phyloP scores from a whole-genome alignment of 2,329 filamentous ascomycete genomes.

The Monilinia vaccinii-corymbosi region DNA sequence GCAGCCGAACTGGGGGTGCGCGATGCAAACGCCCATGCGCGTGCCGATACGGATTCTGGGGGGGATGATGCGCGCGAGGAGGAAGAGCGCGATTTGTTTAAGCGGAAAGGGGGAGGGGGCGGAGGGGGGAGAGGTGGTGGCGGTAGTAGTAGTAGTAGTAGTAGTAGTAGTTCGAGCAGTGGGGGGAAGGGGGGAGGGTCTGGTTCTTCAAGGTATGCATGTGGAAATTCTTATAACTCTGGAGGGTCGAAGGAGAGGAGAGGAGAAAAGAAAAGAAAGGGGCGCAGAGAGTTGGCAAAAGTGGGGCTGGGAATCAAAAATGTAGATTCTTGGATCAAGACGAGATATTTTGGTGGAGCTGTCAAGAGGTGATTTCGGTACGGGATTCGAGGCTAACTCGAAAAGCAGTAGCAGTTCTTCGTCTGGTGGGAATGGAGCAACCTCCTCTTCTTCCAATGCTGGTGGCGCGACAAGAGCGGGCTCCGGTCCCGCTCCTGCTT shows the following conservation, averaged over 20 bases:
- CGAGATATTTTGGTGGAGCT: not conserved
- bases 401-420: conserved; percentile 10
- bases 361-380: not conserved
- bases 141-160: too few relatives aligned
- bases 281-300: not conserved
- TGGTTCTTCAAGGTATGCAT: conserved; percentile 26
- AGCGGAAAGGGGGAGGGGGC: conserved; percentile 54
- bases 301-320: not conserved
- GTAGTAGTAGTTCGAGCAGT: conserved; percentile 29
- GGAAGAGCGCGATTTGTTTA: conserved; percentile 39
- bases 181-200: conserved; percentile 11
- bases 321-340: not conserved
- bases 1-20: conserved; percentile 16
- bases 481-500: conserved; percentile 46
- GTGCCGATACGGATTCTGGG: not conserved
- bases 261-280: not conserved
- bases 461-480: conserved; percentile 49
- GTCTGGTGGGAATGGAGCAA: conserved; percentile 18
- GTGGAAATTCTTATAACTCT: conserved; percentile 13
- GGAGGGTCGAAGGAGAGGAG: not conserved
- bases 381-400: not conserved
- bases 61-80: conserved; percentile 6
- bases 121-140: too few relatives aligned
- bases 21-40: conserved; percentile 4
- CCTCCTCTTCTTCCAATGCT: conserved; percentile 23